Evolutionary conservation across 768 basidiomycete species (phyloP).

Genomic region (Postia placenta): DNA sequence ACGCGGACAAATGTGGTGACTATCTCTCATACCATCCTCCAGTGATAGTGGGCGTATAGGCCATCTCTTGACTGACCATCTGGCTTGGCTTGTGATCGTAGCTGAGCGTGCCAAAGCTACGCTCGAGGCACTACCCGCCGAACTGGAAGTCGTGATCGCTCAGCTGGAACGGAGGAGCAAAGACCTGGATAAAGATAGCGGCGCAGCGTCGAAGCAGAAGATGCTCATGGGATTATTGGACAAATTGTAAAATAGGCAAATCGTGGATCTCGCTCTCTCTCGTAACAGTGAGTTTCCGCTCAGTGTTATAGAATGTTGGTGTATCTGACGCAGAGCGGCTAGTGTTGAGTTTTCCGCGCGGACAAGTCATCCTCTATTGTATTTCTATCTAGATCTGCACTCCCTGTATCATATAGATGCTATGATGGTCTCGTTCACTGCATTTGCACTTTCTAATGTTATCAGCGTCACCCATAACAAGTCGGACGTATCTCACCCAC

Average conservation of each 20-base stretch:
- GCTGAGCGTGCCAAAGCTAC: conserved; percentile 37
- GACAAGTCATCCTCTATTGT: no score
- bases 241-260: conserved; percentile 18
- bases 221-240: conserved; percentile 23
- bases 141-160: conserved; percentile 46
- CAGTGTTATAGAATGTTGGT: no score
- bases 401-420: no score
- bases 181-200: conserved; percentile 25
- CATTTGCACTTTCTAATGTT: no score
- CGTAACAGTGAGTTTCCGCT: no score
- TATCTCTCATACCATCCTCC: conserved; percentile 2
- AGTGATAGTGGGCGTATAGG: neutral
- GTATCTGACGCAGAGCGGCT: no score
- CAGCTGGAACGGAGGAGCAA: conserved; percentile 50
- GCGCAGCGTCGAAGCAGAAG: conserved; percentile 22
- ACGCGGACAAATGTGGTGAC: conserved; percentile 43
- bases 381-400: no score
- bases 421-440: no score
- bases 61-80: neutral
- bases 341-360: no score
- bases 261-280: no score
- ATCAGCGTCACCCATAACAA: no score
- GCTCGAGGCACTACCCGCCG: conserved; percentile 41
- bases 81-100: conserved; percentile 19
- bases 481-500: no score